phyloP scores from a whole-genome alignment of 2,329 filamentous ascomycete species.

The Parascedosporium putredinis region DNA sequence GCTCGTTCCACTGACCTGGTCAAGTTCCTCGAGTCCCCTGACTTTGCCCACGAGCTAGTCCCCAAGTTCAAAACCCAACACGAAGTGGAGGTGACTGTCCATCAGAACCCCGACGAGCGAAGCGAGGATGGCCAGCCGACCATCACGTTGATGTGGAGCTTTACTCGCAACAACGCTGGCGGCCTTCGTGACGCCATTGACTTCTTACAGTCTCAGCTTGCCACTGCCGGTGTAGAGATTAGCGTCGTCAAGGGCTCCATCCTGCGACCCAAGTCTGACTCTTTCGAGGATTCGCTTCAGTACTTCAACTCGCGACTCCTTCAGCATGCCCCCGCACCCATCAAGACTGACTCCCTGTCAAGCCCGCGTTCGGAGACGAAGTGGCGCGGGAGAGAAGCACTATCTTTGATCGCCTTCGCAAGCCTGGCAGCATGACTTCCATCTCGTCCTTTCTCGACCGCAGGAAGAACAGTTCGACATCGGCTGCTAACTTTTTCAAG shows the following conservation, averaged over 20 bases:
- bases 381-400: conserved; percentile 67
- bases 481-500: conserved; percentile 80
- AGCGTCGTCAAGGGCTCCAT: conserved; percentile 88
- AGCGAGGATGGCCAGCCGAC: conserved; percentile 48
- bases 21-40: conserved; percentile 69
- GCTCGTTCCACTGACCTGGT: conserved; percentile 65
- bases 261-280: conserved; percentile 95
- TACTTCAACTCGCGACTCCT: conserved; percentile 96
- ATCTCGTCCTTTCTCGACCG: conserved; percentile 93
- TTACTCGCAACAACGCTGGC: conserved; percentile 94
- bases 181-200: conserved; percentile 94
- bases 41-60: conserved; percentile 71
- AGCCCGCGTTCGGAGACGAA: conserved; percentile 72
- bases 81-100: conserved; percentile 75
- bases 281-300: conserved; percentile 91
- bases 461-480: conserved; percentile 86
- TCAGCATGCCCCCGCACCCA: conserved; percentile 75
- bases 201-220: conserved; percentile 76
- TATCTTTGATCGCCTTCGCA: conserved; percentile 87
- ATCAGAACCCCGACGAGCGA: conserved; percentile 49
- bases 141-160: conserved; percentile 61
- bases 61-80: conserved; percentile 84
- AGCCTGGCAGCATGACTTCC: conserved; percentile 87
- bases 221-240: conserved; percentile 79
- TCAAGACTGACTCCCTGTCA: conserved; percentile 84